Evolutionary conservation across 805 yeast species (phyloP).

Genomic region (Myxozyma sirexii): DNA sequence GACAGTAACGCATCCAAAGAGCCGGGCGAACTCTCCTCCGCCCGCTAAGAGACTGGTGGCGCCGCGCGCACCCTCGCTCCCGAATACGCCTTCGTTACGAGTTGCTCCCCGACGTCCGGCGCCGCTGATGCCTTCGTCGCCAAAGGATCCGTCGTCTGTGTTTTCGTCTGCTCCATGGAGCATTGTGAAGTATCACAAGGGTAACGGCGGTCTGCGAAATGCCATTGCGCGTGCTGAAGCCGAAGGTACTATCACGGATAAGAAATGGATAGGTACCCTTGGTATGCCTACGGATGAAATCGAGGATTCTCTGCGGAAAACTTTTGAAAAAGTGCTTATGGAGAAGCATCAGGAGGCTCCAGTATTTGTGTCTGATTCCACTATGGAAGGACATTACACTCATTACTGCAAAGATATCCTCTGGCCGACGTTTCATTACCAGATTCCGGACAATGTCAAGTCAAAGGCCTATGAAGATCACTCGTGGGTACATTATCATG

Average conservation of each 20-base stretch:
- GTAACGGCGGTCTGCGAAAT: constrained; percentile 86
- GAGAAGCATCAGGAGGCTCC: constrained; percentile 61
- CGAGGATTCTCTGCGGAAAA: constrained; percentile 56
- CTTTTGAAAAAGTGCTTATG: constrained; percentile 51
- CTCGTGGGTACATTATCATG: constrained; percentile 83
- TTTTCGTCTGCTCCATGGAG: constrained; percentile 57
- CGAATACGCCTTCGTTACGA: constrained; percentile 19
- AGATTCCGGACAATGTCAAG: constrained; percentile 92
- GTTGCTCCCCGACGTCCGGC: constrained; percentile 17
- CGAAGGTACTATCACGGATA: constrained; percentile 42
- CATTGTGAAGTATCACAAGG: constrained; percentile 66
- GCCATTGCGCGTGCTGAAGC: constrained; percentile 67
- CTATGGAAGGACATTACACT: constrained; percentile 87
- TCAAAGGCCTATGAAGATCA: constrained; percentile 94
- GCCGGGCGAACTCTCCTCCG: constrained; percentile 38
- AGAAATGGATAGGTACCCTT: constrained; percentile 84
- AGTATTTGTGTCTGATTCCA: constrained; percentile 72
- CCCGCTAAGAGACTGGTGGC: constrained; percentile 33
- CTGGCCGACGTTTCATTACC: constrained; percentile 95
- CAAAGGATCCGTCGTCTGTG: constrained; percentile 14
- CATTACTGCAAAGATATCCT: constrained; percentile 91
- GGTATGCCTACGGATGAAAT: constrained; percentile 90
- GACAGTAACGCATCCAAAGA: constrained; percentile 34
- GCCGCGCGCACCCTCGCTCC: constrained; percentile 17
- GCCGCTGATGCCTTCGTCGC: constrained; percentile 5